Percentiles rank a stretch among this genome's conserved stretches.
Evolutionary conservation across 2,329 filamentous ascomycete species (phyloP).

Genomic region (Pochonia chlamydosporia): DNA sequence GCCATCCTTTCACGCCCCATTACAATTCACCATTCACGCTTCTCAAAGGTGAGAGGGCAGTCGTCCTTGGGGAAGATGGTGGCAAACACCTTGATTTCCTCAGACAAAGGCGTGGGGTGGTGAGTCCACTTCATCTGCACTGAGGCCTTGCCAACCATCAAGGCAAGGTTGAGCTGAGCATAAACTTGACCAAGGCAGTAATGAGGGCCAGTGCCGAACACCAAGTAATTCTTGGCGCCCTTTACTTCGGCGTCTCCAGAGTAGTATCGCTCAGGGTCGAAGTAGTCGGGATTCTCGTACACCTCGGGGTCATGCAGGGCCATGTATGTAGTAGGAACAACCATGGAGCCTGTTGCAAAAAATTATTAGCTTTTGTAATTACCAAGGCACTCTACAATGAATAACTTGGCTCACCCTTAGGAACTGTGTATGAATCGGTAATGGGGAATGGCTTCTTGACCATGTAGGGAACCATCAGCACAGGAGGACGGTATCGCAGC

Average conservation of each 20-base stretch:
- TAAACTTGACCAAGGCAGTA: slow-evolving; percentile 95
- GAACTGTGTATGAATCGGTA: slow-evolving; percentile 79
- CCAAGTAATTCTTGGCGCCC: slow-evolving; percentile 88
- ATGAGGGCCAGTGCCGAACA: slow-evolving; percentile 92
- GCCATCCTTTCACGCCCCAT: neutral
- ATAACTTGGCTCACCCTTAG: slow-evolving; percentile 79
- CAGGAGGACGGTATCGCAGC: slow-evolving; percentile 88
- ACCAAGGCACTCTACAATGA: no score
- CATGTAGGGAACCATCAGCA: slow-evolving; percentile 93
- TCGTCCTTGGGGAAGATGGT: slow-evolving; percentile 97
- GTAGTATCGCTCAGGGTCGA: slow-evolving; percentile 89
- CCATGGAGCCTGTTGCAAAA: slow-evolving; percentile 81
- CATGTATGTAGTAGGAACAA: slow-evolving; percentile 86
- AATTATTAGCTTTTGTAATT: no score
- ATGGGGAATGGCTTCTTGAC: slow-evolving; percentile 95
- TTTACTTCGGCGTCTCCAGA: slow-evolving; percentile 81
- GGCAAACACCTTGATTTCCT: slow-evolving; percentile 97
- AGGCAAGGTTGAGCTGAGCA: slow-evolving; percentile 80
- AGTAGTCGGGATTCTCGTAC: slow-evolving; percentile 83
- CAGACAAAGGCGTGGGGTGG: slow-evolving; percentile 72
- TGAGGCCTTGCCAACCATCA: slow-evolving; percentile 85
- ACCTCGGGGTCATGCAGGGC: slow-evolving; percentile 88
- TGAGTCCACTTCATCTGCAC: slow-evolving; percentile 87
- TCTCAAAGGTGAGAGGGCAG: slow-evolving; percentile 69
- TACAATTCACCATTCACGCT: slow-evolving; percentile 39